phyloP scores from a whole-genome alignment of 768 basidiomycete genomes.

The Scleroderma bovista region DNA sequence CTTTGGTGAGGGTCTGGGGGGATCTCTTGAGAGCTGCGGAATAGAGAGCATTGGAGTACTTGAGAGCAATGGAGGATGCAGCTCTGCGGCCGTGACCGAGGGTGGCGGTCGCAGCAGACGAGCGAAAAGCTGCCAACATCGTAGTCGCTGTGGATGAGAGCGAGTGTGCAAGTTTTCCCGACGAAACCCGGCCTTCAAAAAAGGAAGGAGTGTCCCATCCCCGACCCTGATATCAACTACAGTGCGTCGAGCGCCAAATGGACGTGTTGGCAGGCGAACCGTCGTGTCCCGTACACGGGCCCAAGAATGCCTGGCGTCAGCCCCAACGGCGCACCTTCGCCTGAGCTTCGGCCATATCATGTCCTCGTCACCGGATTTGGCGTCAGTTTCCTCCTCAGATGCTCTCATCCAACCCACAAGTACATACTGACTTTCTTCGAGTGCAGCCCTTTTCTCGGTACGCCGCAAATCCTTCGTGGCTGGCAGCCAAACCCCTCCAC shows the following conservation, averaged over 20 bases:
- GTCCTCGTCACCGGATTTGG: slow-evolving; percentile 52
- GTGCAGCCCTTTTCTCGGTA: slow-evolving; percentile 52
- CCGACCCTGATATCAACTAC: no score
- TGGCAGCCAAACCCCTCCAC: slow-evolving; percentile 59
- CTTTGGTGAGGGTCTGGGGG: slow-evolving; percentile 73
- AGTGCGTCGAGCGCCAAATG: no score
- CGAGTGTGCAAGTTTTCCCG: background rate
- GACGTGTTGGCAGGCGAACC: background rate
- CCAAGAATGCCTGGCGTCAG: slow-evolving; percentile 29
- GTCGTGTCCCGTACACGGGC: background rate
- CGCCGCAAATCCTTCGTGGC: slow-evolving; percentile 65
- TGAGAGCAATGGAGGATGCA: slow-evolving; percentile 71
- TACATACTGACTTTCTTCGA: slow-evolving; percentile 12
- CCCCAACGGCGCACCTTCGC: slow-evolving; percentile 11
- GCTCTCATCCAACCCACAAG: slow-evolving; percentile 18
- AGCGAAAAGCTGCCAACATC: slow-evolving; percentile 56
- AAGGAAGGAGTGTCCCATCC: background rate
- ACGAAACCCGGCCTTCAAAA: background rate
- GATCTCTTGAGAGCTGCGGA: slow-evolving; percentile 80
- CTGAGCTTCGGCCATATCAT: slow-evolving; percentile 33
- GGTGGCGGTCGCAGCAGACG: slow-evolving; percentile 35
- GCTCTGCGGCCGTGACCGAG: slow-evolving; percentile 60
- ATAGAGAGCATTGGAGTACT: slow-evolving; percentile 82
- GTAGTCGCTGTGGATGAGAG: slow-evolving; percentile 20
- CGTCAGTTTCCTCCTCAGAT: slow-evolving; percentile 32